Conservation (phyloP, 1,284 basidiomycete species). For the Blastosporella zonata region DNA sequence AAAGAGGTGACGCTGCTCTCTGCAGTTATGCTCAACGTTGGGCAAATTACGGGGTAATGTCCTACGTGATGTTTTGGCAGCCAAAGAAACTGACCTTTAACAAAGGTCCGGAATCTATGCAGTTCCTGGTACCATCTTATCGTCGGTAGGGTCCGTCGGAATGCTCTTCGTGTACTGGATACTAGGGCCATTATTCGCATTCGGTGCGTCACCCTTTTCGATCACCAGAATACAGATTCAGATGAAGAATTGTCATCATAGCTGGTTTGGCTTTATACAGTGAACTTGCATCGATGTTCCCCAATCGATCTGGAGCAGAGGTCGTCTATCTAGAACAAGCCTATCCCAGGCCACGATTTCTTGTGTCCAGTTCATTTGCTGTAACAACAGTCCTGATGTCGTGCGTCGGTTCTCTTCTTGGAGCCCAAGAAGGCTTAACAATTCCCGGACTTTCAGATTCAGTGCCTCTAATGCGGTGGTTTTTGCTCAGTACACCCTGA, state of each 20-base stretch:
- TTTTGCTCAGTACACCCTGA: slow-evolving; percentile 31
- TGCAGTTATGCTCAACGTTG: slow-evolving; percentile 32
- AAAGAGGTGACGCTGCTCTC: slow-evolving; percentile 30
- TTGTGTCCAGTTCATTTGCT: slow-evolving; percentile 30
- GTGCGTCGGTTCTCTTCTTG: slow-evolving; percentile 19
- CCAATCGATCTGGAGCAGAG: slow-evolving; percentile 30
- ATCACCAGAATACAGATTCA: neutral
- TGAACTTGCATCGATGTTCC: slow-evolving; percentile 32
- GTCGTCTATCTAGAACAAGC: slow-evolving; percentile 35
- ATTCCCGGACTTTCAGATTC: slow-evolving; percentile 20
- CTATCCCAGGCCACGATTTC: slow-evolving; percentile 29
- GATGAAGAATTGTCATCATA: slow-evolving; percentile 8
- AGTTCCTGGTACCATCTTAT: slow-evolving; percentile 29
- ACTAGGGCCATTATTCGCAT: slow-evolving; percentile 29
- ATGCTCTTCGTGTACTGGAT: slow-evolving; percentile 29
- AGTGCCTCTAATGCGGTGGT: slow-evolving; percentile 31
- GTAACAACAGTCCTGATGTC: slow-evolving; percentile 29
- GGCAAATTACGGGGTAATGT: slow-evolving; percentile 30
- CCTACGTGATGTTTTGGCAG: neutral
- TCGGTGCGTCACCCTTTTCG: slow-evolving; percentile 20
- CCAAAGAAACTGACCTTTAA: neutral
- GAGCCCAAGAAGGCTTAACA: neutral
- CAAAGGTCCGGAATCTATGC: slow-evolving; percentile 33
- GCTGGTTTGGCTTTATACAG: slow-evolving; percentile 29
- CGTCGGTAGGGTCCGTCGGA: slow-evolving; percentile 32